A percentile compares a stretch with the other conserved stretches of the same genome.
phyloP scores from a whole-genome alignment of 495 filamentous ascomycete genomes.

The Sordaria brevicollis region DNA sequence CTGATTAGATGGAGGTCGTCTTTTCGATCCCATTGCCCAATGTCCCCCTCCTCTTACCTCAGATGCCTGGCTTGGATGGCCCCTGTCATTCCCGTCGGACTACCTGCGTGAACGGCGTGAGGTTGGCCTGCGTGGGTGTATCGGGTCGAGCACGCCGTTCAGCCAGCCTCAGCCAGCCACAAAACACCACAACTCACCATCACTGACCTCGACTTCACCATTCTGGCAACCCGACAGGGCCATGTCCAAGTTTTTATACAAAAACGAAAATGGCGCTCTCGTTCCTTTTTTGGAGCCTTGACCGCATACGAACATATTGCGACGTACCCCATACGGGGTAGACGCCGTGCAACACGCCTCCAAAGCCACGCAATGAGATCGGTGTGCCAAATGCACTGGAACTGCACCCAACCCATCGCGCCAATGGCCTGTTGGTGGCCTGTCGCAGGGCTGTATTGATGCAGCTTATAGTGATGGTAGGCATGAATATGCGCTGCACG shows the following conservation, averaged over 20 bases:
- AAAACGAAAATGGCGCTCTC: neutral
- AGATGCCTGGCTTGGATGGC: neutral
- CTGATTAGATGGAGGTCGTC: neutral
- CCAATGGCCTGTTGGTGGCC: neutral
- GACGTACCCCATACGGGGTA: neutral
- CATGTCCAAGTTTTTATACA: neutral
- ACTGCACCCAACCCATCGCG: neutral
- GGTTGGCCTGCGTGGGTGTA: neutral
- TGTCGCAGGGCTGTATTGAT: neutral
- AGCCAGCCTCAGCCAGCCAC: neutral
- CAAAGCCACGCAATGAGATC: neutral
- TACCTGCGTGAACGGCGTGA: neutral
- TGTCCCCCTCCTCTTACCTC: neutral
- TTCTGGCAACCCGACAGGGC: neutral
- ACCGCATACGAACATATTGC: neutral
- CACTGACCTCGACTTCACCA: neutral
- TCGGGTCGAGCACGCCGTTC: neutral
- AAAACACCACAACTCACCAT: neutral
- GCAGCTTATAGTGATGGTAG: neutral
- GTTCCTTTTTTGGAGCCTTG: neutral
- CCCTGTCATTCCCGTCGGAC: neutral
- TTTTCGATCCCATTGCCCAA: neutral
- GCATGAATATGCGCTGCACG: neutral
- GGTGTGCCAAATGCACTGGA: neutral
- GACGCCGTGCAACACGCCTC: neutral